These are phyloP conservation scores for Isoetes taiwanensis DNA, from an alignment of 75 land plant genomes.

Conservation along the genomic window DNA sequence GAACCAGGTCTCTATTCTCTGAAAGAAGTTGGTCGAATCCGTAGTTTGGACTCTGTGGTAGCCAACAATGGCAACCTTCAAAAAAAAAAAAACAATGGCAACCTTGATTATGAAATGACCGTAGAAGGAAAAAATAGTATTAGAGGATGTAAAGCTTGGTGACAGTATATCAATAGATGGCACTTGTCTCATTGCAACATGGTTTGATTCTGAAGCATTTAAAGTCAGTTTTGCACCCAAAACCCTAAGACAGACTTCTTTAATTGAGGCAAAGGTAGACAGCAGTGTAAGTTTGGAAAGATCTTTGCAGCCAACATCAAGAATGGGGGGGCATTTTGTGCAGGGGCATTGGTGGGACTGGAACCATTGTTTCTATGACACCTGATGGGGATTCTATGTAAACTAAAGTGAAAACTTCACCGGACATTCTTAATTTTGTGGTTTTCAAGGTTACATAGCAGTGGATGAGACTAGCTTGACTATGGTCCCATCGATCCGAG, in stretches of 20 bases:
- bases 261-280: slow-evolving; percentile 39
- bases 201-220: slow-evolving; percentile 47
- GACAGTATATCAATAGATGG: slow-evolving; percentile 94
- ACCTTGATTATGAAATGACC: too few relatives aligned
- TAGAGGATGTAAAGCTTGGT: slow-evolving; percentile 63
- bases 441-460: slow-evolving; percentile 85
- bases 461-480: slow-evolving; percentile 96
- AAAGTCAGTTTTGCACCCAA: slow-evolving; percentile 76
- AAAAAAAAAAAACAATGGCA: too few relatives aligned
- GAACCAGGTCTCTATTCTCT: too few relatives aligned
- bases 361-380: slow-evolving; percentile 44
- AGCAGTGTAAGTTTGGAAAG: slow-evolving; percentile 68
- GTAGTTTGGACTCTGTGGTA: too few relatives aligned
- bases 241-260: slow-evolving; percentile 67
- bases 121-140: slow-evolving; percentile 47
- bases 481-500: too few relatives aligned
- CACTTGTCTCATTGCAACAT: slow-evolving; percentile 71
- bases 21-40: too few relatives aligned
- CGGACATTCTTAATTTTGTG: slow-evolving; percentile 43
- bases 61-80: too few relatives aligned
- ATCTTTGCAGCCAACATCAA: slow-evolving; percentile 43
- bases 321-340: slow-evolving; percentile 94
- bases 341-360: slow-evolving; percentile 96
- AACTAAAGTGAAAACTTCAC: slow-evolving; percentile 55
- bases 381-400: slow-evolving; percentile 79